Base-by-base conservation (phyloP, 106 monocot species). In the Apostasia ramifera region DNA sequence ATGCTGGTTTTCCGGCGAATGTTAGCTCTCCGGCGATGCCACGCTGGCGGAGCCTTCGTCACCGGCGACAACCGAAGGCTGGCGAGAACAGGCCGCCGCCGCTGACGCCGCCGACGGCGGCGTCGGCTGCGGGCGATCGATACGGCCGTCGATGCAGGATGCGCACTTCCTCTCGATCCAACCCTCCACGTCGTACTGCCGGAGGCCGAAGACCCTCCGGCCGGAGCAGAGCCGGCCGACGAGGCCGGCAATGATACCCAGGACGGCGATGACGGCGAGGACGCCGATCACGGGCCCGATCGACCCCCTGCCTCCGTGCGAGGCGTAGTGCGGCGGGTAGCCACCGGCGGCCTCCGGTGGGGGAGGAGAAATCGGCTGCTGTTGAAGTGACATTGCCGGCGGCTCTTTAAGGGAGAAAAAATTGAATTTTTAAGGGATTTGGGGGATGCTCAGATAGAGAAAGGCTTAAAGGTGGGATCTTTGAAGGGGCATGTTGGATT, bases 81-180 rank as follows among this genome's bases (percentile, higher is more conserved):
- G 40, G 47, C 40, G 57, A 4, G 26, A 26, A 26, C 26, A 26
- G 26, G 26, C 26, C 45, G 38, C 55, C 41, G 13, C 41, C 55
- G 74, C 50, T 44, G 26, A 49, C 40, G 57, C 55, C 38, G 73
- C 73, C 15, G 52, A 59, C 48, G 58, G 73, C 0, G 62, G 70
- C 3, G 74, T 69, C 8, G 77, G 69, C 2, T 63, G 66, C 0
- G 78, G 69, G 1, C 56, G 4, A 8, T 57, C 81, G 40, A 76
- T 6, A 40, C 70, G 53, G 46, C 73, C 88, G 62, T 74, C 88
- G 66, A 88, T 77, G 75, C 88, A 84, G 12, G 88, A 78, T 14
- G 84, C 67, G 74, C 84, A 88, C 51, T 81, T 88, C 42, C 68
- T 62, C 79, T 81, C 88, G 71, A 84, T 64, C 88, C 88, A 88